Conservation (phyloP, 305 asterid species). For the Nicotiana rustica region DNA sequence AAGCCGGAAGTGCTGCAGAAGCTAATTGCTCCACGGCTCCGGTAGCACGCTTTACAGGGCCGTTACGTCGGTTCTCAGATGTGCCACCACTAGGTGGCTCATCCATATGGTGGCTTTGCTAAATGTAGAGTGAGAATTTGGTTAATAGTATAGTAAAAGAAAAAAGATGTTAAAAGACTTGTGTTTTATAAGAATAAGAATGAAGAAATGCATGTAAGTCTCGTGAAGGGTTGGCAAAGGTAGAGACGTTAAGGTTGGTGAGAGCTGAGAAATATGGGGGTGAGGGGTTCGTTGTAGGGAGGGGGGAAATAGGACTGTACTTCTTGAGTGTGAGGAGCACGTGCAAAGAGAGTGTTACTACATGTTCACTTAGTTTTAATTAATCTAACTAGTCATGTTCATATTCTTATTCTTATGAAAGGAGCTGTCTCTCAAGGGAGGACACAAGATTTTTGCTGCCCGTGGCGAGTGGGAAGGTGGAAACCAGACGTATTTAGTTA, state of each 20-base stretch:
- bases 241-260: slow-evolving; percentile 44
- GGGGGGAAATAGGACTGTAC: slow-evolving; percentile 27
- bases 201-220: slow-evolving; percentile 67
- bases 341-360: slow-evolving; percentile 80
- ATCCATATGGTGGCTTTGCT: slow-evolving; percentile 52
- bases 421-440: slow-evolving; percentile 53
- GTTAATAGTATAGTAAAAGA: slow-evolving; percentile 26
- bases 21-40: slow-evolving; percentile 24
- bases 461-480: slow-evolving; percentile 67
- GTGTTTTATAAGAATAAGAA: slow-evolving; percentile 50
- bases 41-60: slow-evolving; percentile 40
- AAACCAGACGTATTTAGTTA: slow-evolving; percentile 53
- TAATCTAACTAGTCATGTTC: no score
- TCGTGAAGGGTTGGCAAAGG: slow-evolving; percentile 74
- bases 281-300: background rate
- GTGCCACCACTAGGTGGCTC: slow-evolving; percentile 49
- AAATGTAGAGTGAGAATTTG: background rate
- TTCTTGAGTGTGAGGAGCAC: slow-evolving; percentile 61
- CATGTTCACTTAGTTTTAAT: background rate
- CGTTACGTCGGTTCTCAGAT: slow-evolving; percentile 49
- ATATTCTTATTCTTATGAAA: background rate
- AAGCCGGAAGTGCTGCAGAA: background rate
- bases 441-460: slow-evolving; percentile 74
- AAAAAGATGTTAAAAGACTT: slow-evolving; percentile 33
- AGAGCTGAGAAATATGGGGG: background rate